These are phyloP conservation scores for Proliferodiscus dingleyae DNA, from an alignment of 2,329 filamentous ascomycete species.

Conservation along the genomic window DNA sequence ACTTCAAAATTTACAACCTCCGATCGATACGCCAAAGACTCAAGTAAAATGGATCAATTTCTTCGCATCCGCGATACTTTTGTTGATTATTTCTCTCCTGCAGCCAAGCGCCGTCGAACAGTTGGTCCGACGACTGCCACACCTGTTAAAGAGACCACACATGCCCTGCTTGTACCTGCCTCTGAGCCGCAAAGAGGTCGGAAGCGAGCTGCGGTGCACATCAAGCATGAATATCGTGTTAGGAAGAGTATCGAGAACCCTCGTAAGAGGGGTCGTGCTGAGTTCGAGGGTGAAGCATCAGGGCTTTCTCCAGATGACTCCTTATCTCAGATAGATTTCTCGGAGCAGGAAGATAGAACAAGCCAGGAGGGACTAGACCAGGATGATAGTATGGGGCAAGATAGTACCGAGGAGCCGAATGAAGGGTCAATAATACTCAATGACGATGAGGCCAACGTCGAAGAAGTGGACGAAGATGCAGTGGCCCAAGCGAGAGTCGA, in stretches of 20 bases:
- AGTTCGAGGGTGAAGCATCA: slow-evolving; percentile 3
- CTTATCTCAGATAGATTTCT: slow-evolving; percentile 15
- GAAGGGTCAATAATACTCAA: neutral
- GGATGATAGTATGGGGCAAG: neutral
- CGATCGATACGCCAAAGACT: too few species aligned
- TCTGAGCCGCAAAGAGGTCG: slow-evolving; percentile 20
- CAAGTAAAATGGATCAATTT: slow-evolving; percentile 26
- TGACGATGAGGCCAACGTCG: neutral
- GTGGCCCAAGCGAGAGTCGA: slow-evolving; percentile 23
- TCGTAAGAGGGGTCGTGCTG: slow-evolving; percentile 24
- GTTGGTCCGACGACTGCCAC: slow-evolving; percentile 16
- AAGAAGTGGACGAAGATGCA: slow-evolving; percentile 6
- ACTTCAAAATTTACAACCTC: too few species aligned
- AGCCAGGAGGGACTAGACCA: neutral
- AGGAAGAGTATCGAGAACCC: slow-evolving; percentile 17
- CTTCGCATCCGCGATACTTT: slow-evolving; percentile 26
- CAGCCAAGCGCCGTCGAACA: slow-evolving; percentile 29
- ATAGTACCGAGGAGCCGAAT: neutral
- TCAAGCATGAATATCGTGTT: slow-evolving; percentile 16
- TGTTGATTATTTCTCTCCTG: slow-evolving; percentile 26
- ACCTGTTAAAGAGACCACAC: slow-evolving; percentile 11
- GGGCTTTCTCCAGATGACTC: slow-evolving; percentile 20
- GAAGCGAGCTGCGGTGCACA: slow-evolving; percentile 8
- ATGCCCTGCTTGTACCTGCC: slow-evolving; percentile 10
- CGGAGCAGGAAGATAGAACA: slow-evolving; percentile 4